Evolutionary conservation across 2,329 filamentous ascomycete species (phyloP).

Genomic region (Colletotrichum camelliae): DNA sequence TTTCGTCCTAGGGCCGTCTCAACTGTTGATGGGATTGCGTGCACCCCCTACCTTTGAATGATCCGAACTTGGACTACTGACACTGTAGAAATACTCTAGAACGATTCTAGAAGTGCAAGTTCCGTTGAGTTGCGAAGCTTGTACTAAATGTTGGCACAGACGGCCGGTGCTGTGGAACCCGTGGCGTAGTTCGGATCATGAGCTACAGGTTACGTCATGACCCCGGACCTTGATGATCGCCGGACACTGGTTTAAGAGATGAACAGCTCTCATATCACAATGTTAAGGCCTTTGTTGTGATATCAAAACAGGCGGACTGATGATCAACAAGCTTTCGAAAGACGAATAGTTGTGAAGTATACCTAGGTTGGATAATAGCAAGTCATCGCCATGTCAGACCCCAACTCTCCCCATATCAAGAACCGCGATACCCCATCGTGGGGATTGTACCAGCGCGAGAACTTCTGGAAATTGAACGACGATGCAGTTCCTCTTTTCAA

Average conservation of each 20-base stretch:
- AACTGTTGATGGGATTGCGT: background rate
- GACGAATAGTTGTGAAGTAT: background rate
- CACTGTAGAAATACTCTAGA: background rate
- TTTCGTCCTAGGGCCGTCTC: background rate
- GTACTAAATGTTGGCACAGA: background rate
- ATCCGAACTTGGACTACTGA: background rate
- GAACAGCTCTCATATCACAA: background rate
- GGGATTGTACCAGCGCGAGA: slow-evolving; percentile 30
- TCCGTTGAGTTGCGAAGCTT: background rate
- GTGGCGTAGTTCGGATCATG: slow-evolving; percentile 8
- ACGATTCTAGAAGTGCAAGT: background rate
- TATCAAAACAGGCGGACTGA: background rate
- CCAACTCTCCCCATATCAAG: slow-evolving; percentile 27
- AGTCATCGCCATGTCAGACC: slow-evolving; percentile 16
- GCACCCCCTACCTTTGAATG: background rate
- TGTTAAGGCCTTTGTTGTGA: background rate
- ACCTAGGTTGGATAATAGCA: background rate
- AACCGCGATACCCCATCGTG: slow-evolving; percentile 28
- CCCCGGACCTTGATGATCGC: background rate
- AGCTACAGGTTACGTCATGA: slow-evolving; percentile 11
- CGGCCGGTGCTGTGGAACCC: background rate
- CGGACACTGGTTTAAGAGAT: background rate
- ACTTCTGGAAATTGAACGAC: slow-evolving; percentile 31
- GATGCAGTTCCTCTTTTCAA: slow-evolving; percentile 28
- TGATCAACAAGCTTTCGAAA: background rate